phyloP scores from a whole-genome alignment of 148 eudicot species.

The Camellia japonica region DNA sequence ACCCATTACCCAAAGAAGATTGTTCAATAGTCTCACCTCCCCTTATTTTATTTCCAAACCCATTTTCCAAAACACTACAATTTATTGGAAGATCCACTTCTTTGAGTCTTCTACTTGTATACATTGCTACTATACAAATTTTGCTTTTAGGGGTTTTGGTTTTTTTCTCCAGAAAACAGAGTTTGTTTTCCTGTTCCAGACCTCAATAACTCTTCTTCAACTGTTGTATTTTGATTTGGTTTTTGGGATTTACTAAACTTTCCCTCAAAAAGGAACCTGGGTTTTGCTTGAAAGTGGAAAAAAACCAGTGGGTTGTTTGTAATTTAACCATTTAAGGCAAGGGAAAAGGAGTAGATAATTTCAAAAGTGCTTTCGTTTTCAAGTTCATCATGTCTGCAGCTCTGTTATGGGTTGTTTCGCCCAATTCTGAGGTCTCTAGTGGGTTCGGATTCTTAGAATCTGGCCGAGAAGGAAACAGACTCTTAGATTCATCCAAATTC shows the following conservation, averaged over 20 bases:
- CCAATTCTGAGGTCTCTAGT: slow-evolving; percentile 57
- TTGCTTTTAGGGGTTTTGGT: no score
- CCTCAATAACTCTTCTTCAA: slow-evolving; percentile 14
- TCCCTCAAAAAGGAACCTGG: slow-evolving; percentile 4
- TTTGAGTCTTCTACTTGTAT: slow-evolving; percentile 1
- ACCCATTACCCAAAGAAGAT: slow-evolving; percentile 21
- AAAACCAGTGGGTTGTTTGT: neutral
- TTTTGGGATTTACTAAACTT: neutral
- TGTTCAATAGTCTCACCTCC: neutral
- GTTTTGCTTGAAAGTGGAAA: slow-evolving; percentile 8
- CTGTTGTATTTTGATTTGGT: slow-evolving; percentile 1
- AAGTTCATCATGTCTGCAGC: slow-evolving; percentile 64
- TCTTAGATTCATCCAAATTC: slow-evolving; percentile 24
- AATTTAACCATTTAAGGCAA: neutral
- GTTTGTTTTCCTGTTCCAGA: neutral
- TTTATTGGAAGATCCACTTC: neutral
- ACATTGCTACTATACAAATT: no score
- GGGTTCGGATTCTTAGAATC: slow-evolving; percentile 53
- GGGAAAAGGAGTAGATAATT: slow-evolving; percentile 7
- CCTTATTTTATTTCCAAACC: slow-evolving; percentile 10
- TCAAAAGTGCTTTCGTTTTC: neutral
- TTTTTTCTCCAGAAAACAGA: neutral
- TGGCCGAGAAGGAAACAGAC: slow-evolving; percentile 24
- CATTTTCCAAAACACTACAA: neutral
- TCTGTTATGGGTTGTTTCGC: slow-evolving; percentile 68